These are phyloP conservation scores for Mallotus nudiflorus DNA, from an alignment of 345 rosid genomes.

Conservation along the genomic window DNA sequence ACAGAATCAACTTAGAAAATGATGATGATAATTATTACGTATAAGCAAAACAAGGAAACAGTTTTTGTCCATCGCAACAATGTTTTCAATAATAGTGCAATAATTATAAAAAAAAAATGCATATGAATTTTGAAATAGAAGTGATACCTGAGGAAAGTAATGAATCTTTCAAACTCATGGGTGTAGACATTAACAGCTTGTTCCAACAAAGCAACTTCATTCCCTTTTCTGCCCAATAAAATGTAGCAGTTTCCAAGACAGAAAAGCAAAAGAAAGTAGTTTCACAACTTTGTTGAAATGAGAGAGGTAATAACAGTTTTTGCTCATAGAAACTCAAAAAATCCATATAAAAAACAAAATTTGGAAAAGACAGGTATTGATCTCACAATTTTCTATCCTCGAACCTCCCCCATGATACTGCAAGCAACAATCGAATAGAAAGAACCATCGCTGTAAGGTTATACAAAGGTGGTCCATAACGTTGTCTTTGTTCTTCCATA, in stretches of 20 bases:
- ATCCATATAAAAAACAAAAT: slow-evolving; percentile 16
- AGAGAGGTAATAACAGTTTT: background rate
- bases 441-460: slow-evolving; percentile 71
- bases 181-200: slow-evolving; percentile 72
- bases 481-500: slow-evolving; percentile 97
- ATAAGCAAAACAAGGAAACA: background rate
- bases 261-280: slow-evolving; percentile 23
- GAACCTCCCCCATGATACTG: slow-evolving; percentile 65
- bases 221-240: slow-evolving; percentile 45
- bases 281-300: slow-evolving; percentile 19
- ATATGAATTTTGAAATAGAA: slow-evolving; percentile 13
- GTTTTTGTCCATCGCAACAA: background rate
- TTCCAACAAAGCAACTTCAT: slow-evolving; percentile 58
- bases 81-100: background rate
- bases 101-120: background rate
- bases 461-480: slow-evolving; percentile 93
- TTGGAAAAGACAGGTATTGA: slow-evolving; percentile 21
- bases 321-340: background rate
- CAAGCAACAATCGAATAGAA: slow-evolving; percentile 59
- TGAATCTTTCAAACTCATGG: slow-evolving; percentile 76
- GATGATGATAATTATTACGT: background rate
- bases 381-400: slow-evolving; percentile 69
- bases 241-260: slow-evolving; percentile 18
- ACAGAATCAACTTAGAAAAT: background rate
- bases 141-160: slow-evolving; percentile 71